phyloP scores from a whole-genome alignment of 306 rosid species.

The Fragaria iinumae region DNA sequence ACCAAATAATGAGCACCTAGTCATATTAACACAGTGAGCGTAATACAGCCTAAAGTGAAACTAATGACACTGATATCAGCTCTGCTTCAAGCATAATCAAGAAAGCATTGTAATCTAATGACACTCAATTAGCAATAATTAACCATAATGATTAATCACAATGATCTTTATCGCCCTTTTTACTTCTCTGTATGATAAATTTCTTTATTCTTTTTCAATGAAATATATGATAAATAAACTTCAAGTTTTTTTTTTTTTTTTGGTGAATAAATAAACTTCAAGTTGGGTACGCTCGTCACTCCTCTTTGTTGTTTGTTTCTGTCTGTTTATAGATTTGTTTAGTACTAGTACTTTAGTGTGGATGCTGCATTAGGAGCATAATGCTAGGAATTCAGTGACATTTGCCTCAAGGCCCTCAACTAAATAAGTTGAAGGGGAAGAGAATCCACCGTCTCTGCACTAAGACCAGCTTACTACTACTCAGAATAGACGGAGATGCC shows the following conservation, averaged over 20 bases:
- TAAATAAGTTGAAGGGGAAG: not conserved
- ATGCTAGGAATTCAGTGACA: not conserved
- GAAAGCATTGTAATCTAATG: too few species aligned
- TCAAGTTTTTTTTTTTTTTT: too few species aligned
- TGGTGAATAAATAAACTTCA: too few species aligned
- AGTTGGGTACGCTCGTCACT: not conserved
- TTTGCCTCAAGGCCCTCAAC: conserved; percentile 1
- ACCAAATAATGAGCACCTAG: not conserved
- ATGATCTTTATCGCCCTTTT: too few species aligned
- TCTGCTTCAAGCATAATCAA: too few species aligned
- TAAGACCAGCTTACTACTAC: not conserved
- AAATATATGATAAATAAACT: too few species aligned
- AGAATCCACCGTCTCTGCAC: not conserved
- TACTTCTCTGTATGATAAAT: not conserved
- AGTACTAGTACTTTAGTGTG: not conserved
- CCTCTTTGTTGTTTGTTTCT: too few species aligned
- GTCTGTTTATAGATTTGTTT: too few species aligned
- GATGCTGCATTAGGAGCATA: not conserved
- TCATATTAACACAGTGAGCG: not conserved
- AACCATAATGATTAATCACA: not conserved
- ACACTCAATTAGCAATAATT: not conserved
- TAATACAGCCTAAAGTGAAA: not conserved
- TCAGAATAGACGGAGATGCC: not conserved
- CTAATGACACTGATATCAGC: too few species aligned
- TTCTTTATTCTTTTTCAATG: too few species aligned